Evolutionary conservation across 805 yeast genomes (phyloP), one percentile per base, ranked within the genome.

Genomic region (Lipomyces kockii): DNA sequence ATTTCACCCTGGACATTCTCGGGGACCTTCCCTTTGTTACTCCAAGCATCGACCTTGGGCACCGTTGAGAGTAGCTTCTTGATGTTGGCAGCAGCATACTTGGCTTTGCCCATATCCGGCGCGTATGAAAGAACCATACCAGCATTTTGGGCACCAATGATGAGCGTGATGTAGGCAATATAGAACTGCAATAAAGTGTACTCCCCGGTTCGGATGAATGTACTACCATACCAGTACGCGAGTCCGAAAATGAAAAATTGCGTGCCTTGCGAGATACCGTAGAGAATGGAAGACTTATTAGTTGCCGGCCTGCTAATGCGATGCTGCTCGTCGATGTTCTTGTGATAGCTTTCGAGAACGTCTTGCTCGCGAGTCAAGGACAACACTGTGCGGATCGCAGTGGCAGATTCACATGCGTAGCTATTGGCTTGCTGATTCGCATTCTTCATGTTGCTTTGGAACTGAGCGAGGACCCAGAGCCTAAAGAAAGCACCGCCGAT

Each of bases 1-100:
- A 92, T 83, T 20, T 80, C 78, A n/a, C 92, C 93, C 17, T 62
- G 69, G 12, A 65, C 61, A 22, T 73, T 72, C 9, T 76, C 71
- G 3, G 72, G 64, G 76, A 1, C 76, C 17, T 32, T 51, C 17
- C 73, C 74, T 9, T 53, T 54, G 12, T 73, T 63, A 22, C 74
- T 65, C 76, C 77, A 75, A 11, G 75, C 64, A 61, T 80, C 83
- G 59, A 80, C 77, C 35, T 70, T 62, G 2, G 83, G 83, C 43
- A 61, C 49, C 9, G 74, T 73, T 11, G 74, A 74, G 49, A 81
- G 67, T 57, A 81, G 54, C 37, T 76, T 72, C 60, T 74, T 71
- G 25, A 81, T 73, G 61, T 75, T 78, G 20, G 67, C 70, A 1
- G 81, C 77, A 4, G 82, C 81, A 20, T 74, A 74, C 46, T 73